Percentiles rank a stretch among this genome's conserved stretches.
phyloP scores from a whole-genome alignment of 768 basidiomycete species.

The Boletus subcaerulescens region DNA sequence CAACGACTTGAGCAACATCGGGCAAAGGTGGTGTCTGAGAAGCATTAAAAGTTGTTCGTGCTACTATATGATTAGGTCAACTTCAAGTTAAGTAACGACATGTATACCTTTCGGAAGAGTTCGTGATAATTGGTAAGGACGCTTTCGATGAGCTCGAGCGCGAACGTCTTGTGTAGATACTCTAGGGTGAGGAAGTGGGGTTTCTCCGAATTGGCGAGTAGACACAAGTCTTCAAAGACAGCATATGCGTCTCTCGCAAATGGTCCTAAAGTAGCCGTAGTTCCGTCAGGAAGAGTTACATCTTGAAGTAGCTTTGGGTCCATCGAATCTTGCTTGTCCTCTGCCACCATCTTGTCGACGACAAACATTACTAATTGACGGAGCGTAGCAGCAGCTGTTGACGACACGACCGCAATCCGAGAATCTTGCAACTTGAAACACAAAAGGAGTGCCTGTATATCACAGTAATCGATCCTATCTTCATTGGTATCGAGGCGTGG shows the following conservation, averaged over 20 bases:
- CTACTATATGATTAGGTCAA: slow-evolving; percentile 36
- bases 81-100: not conserved
- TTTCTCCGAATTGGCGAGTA: slow-evolving; percentile 79
- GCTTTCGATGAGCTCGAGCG: slow-evolving; percentile 95
- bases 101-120: slow-evolving; percentile 73
- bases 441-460: slow-evolving; percentile 74
- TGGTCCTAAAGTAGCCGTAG: slow-evolving; percentile 58
- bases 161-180: slow-evolving; percentile 87
- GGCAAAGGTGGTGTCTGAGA: slow-evolving; percentile 87
- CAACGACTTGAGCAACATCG: slow-evolving; percentile 80
- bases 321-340: slow-evolving; percentile 50
- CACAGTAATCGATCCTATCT: not conserved
- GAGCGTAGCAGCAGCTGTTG: slow-evolving; percentile 93
- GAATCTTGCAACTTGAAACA: slow-evolving; percentile 97
- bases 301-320: slow-evolving; percentile 28
- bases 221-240: slow-evolving; percentile 89
- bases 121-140: slow-evolving; percentile 89
- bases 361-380: slow-evolving; percentile 97
- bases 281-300: slow-evolving; percentile 66
- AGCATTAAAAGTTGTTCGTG: slow-evolving; percentile 82
- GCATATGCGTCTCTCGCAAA: slow-evolving; percentile 83
- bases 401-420: slow-evolving; percentile 92
- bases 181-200: slow-evolving; percentile 82
- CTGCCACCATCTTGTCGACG: slow-evolving; percentile 87
- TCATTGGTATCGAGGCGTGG: not conserved